Conservation (phyloP, 1,284 basidiomycete species). For the Entoloma clypeatum region DNA sequence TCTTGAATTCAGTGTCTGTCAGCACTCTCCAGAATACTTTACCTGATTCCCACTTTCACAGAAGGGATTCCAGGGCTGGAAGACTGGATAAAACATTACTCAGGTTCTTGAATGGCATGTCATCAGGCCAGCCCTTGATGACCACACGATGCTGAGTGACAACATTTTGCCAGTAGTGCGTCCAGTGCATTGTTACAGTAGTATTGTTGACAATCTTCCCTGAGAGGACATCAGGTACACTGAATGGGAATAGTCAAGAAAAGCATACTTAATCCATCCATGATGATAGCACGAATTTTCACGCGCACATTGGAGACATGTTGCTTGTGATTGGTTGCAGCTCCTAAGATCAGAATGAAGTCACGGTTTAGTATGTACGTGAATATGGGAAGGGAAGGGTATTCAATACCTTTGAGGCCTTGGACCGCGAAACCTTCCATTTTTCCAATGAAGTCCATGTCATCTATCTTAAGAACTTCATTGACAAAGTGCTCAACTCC, state of each 20-base stretch:
- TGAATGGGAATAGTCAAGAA: not conserved
- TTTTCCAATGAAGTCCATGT: constrained; percentile 10
- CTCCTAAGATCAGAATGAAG: too few relatives aligned
- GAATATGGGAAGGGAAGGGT: not conserved
- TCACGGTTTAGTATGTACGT: too few relatives aligned
- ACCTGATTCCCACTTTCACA: not conserved
- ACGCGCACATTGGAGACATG: not conserved
- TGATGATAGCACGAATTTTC: constrained; percentile 3
- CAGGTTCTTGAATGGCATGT: constrained; percentile 12
- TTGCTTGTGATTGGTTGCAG: constrained; percentile 7
- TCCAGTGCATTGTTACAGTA: constrained; percentile 3
- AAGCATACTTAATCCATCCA: constrained; percentile 1
- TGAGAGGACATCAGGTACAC: not conserved
- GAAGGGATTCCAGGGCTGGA: not conserved
- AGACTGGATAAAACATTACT: constrained; percentile 2
- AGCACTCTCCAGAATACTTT: not conserved
- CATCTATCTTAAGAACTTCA: constrained; percentile 4
- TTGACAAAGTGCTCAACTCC: constrained; percentile 10
- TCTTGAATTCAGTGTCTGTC: not conserved
- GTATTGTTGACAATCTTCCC: not conserved
- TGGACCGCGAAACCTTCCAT: constrained; percentile 11
- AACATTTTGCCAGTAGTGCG: constrained; percentile 6
- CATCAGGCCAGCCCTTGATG: constrained; percentile 10
- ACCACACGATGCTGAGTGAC: constrained; percentile 4
- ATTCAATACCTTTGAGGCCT: constrained; percentile 9